These are phyloP conservation scores for Metarhizium sp. DNA, from an alignment of 2,329 filamentous ascomycete genomes.

Conservation along the genomic window DNA sequence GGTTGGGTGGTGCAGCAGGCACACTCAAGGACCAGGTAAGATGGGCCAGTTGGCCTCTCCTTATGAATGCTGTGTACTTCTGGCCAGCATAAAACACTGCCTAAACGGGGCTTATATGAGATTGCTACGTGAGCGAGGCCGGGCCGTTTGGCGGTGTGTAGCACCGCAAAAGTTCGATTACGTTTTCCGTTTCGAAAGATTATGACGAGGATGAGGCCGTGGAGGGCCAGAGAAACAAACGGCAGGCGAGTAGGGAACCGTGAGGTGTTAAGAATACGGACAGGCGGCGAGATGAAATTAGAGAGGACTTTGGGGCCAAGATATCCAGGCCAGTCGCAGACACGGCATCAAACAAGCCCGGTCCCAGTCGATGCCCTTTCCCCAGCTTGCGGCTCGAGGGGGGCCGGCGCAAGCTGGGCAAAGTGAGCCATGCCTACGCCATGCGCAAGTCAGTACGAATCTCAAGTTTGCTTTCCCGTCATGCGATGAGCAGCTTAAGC, in stretches of 20 bases:
- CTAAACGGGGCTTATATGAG: not conserved
- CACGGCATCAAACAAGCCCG: not conserved
- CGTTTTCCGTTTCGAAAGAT: not conserved
- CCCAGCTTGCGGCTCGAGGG: not conserved
- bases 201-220: not conserved
- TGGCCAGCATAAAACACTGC: not conserved
- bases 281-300: not conserved
- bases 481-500: not conserved
- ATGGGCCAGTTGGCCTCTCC: not conserved
- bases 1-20: not conserved
- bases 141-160: not conserved
- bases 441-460: not conserved
- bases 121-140: not conserved
- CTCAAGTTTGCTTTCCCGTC: not conserved
- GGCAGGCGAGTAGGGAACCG: not conserved
- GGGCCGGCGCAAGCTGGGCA: not conserved
- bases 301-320: not conserved
- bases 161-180: conserved; percentile 1
- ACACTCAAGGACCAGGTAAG: not conserved
- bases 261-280: not conserved
- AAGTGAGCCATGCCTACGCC: not conserved
- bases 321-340: not conserved
- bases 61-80: not conserved
- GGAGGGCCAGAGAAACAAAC: not conserved
- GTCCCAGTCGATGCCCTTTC: not conserved